Conservation (phyloP, 23 red algal genomes). For the Chondrus crispus region DNA sequence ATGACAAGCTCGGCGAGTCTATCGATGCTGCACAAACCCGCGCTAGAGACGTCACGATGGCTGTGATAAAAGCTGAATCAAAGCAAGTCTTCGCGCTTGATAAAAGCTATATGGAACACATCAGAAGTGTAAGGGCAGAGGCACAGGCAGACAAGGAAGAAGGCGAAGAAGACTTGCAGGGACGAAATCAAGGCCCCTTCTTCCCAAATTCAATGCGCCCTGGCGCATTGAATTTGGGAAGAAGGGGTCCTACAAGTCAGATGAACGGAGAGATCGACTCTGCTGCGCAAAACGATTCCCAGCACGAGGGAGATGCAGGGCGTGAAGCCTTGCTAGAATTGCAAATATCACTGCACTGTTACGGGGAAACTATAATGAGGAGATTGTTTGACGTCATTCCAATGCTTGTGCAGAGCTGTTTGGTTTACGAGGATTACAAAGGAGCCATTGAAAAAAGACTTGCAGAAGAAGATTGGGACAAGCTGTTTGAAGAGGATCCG, state of each 20-base stretch:
- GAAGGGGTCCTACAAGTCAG: background rate
- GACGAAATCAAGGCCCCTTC: background rate
- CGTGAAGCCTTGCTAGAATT: background rate
- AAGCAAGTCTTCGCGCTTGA: background rate
- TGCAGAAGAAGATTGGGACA: background rate
- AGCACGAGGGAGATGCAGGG: too few species aligned
- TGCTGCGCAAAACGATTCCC: background rate
- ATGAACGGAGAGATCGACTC: background rate
- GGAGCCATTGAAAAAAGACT: background rate
- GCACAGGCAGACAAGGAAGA: background rate
- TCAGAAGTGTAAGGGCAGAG: too few species aligned
- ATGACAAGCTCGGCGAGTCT: background rate
- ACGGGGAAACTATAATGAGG: background rate
- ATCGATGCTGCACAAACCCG: too few species aligned
- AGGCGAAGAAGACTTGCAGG: background rate
- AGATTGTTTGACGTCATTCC: constrained; percentile 37
- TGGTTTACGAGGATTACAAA: background rate
- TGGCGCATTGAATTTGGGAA: background rate
- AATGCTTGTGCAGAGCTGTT: background rate
- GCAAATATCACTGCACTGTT: constrained; percentile 26
- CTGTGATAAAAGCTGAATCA: background rate
- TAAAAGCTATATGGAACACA: background rate
- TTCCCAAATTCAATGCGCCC: background rate
- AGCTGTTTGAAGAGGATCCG: background rate
- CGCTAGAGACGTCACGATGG: too few species aligned